Conservation (phyloP, 139 green algal species). For the Chlorella sp. region DNA sequence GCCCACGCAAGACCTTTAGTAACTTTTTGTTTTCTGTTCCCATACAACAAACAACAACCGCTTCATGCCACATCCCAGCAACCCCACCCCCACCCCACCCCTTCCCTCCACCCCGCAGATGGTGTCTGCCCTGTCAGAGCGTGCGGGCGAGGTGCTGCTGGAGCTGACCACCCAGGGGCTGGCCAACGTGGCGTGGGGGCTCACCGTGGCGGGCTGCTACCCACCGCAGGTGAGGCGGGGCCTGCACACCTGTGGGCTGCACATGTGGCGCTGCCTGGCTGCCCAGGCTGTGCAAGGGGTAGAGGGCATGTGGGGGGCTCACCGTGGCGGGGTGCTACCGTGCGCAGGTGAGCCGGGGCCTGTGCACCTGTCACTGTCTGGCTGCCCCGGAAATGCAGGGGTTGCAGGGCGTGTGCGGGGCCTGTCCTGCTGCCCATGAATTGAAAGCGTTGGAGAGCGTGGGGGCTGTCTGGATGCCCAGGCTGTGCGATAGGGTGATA, state of each 20-base stretch:
- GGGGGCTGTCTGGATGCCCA: no score
- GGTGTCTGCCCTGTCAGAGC: neutral
- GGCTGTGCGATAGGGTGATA: no score
- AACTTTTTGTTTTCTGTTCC: no score
- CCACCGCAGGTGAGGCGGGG: neutral
- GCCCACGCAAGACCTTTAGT: no score
- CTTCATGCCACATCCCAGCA: no score
- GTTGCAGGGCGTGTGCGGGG: no score
- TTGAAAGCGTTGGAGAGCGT: no score
- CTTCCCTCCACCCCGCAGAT: neutral
- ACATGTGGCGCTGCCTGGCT: neutral
- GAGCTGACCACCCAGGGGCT: constrained; percentile 19
- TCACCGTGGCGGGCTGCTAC: constrained; percentile 16
- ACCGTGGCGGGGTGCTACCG: constrained; percentile 17
- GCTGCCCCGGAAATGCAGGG: no score
- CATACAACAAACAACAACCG: no score
- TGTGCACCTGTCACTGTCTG: neutral
- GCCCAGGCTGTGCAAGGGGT: no score
- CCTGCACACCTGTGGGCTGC: no score
- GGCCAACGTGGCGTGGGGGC: constrained; percentile 27
- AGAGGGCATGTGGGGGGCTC: no score
- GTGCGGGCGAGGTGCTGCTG: neutral
- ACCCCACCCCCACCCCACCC: neutral
- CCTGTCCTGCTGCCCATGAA: neutral
- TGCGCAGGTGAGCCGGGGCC: neutral